Conservation (phyloP, 176 grass and related monocot species). For the Zizania latifolia region DNA sequence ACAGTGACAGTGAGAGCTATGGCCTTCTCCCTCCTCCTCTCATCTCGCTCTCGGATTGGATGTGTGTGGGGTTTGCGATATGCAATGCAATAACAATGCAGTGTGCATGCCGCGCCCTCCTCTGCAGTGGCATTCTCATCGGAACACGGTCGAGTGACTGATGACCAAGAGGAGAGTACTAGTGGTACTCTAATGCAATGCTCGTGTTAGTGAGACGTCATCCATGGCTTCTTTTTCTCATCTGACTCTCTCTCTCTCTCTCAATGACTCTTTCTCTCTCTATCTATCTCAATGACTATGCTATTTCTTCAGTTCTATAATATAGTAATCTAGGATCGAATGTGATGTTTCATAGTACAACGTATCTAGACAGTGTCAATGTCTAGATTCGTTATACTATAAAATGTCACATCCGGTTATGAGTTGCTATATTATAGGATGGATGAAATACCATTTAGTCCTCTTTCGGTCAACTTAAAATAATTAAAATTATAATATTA, state of each 20-base stretch:
- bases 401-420: no score
- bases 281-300: no score
- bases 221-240: not conserved
- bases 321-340: no score
- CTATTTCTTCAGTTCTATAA: no score
- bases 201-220: not conserved
- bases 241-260: not conserved
- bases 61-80: constrained; percentile 19
- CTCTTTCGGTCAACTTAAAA: no score
- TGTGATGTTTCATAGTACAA: no score
- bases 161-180: not conserved
- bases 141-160: not conserved
- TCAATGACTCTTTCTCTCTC: not conserved
- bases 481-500: no score
- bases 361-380: no score
- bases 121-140: not conserved
- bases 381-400: no score
- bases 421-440: no score
- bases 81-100: not conserved
- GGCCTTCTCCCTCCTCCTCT: not conserved
- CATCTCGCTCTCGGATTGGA: constrained; percentile 42
- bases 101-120: not conserved
- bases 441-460: no score
- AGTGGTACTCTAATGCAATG: not conserved
- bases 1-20: not conserved